Evolutionary conservation across 2,329 filamentous ascomycete genomes (phyloP).

Genomic region (Blumeriella jaapii): DNA sequence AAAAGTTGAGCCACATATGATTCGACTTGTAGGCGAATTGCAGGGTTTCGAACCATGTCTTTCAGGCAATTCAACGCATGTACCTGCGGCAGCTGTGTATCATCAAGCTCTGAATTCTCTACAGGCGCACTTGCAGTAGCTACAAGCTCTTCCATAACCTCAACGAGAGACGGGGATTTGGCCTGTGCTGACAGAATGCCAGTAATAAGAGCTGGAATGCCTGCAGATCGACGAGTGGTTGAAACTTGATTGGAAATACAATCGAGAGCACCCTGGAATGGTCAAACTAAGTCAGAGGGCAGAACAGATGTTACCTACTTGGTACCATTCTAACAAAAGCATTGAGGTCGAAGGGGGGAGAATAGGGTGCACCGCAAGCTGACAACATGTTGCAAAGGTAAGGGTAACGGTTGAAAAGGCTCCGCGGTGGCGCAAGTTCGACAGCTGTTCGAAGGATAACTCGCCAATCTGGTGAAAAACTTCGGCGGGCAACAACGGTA

Average conservation of each 20-base stretch:
- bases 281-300: conserved; percentile 10
- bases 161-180: conserved; percentile 46
- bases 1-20: conserved; percentile 62
- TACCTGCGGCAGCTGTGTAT: conserved; percentile 70
- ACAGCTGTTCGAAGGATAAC: conserved; percentile 71
- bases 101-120: conserved; percentile 40
- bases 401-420: conserved; percentile 89
- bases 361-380: conserved; percentile 1
- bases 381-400: conserved; percentile 74
- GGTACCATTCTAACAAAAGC: conserved; percentile 56
- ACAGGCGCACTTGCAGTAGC: conserved; percentile 45
- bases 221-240: conserved; percentile 82
- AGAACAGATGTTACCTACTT: conserved; percentile 33
- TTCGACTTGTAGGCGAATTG: conserved; percentile 62
- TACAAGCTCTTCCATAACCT: conserved; percentile 52
- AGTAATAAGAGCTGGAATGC: conserved; percentile 76
- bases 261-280: conserved; percentile 44
- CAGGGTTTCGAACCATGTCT: conserved; percentile 78
- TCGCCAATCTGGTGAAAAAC: conserved; percentile 58
- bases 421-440: conserved; percentile 75
- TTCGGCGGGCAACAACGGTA: conserved; percentile 37
- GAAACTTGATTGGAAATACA: conserved; percentile 67
- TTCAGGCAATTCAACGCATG: conserved; percentile 92
- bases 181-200: conserved; percentile 64
- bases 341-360: conserved; percentile 3